Base-by-base conservation (phyloP, 208 protist genomes). In the Trypanosoma cruzi region DNA sequence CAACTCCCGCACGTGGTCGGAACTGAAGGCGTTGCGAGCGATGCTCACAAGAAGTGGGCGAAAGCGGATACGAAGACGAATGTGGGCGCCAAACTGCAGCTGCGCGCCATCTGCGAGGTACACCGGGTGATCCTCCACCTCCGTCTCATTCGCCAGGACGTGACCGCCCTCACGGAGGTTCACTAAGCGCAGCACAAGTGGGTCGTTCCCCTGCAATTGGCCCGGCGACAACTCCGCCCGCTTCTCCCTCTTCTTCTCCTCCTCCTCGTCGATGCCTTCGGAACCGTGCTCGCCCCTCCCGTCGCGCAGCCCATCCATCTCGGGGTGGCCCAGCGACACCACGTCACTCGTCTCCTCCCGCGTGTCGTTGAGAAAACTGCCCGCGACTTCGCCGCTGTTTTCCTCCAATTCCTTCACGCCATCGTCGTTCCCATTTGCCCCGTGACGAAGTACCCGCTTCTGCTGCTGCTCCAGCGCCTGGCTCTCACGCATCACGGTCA, bases 11-110 rank as follows among this genome's bases (percentile, higher is more conserved):
- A 79, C 56, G 60, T 84, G 78, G 57, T 87, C 81, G 22, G 37
- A 48, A 2, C 63, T 60, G 61, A 90, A 86, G 26, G 62, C 61
- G 40, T 60, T 73, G 31, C 54, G 58, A 44, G 84, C 73, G 22
- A 95, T 77, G 42, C 79, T 79, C n/a, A 95, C 86, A 36, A 92
- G 71, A 32, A 95, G 68, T 5, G 89, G 89, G 7, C 89, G 86
- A 66, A 85, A 95, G 22, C 64, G 83, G 11, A 93, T 78, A 11
- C 77, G 64, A 20, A 90, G 57, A 14, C 62, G 34, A 26, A 82
- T 72, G 20, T 73, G 61, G 26, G 49, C 64, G 36, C 89, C 86
- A 36, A 92, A 80, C 37, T 75, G 55, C n/a, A 92, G 64, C 42
- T 84, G 69, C 31, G 77, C 74, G 37, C 81, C 83, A 52, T 94